Conservation (phyloP, 768 basidiomycete species). For the Russula earlei region DNA sequence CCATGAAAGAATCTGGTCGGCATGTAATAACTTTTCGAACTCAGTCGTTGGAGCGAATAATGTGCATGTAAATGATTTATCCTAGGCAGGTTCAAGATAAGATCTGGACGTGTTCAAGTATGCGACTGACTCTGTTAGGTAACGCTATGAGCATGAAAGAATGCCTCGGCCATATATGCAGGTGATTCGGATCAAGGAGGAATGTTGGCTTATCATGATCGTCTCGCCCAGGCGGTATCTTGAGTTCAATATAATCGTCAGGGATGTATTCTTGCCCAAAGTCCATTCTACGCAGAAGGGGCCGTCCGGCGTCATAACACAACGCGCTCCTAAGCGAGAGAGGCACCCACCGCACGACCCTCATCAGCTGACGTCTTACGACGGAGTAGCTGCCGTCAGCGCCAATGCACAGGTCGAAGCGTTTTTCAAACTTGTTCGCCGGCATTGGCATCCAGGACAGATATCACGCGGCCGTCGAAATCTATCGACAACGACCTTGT, state of each 20-base stretch:
- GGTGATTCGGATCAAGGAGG: conserved; percentile 86
- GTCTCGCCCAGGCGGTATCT: conserved; percentile 76
- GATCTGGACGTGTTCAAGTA: conserved; percentile 22
- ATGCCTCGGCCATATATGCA: conserved; percentile 99
- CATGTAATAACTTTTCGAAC: conserved; percentile 55
- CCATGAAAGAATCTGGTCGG: conserved; percentile 55
- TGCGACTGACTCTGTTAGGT: conserved; percentile 75
- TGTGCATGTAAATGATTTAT: conserved; percentile 95
- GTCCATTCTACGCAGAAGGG: conserved; percentile 59
- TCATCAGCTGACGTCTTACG: conserved; percentile 91
- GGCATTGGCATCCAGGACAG: conserved; percentile 38
- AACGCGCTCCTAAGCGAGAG: conserved; percentile 25
- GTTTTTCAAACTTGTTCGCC: conserved; percentile 36
- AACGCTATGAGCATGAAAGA: conserved; percentile 99
- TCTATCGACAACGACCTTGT: conserved; percentile 72
- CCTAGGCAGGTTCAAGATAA: conserved; percentile 33
- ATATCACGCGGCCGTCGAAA: conserved; percentile 55
- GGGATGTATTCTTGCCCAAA: conserved; percentile 92
- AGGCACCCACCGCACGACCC: conserved; percentile 67
- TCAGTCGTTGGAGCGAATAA: conserved; percentile 80
- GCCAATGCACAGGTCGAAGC: conserved; percentile 79
- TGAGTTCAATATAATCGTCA: conserved; percentile 94
- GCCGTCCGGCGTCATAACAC: conserved; percentile 11
- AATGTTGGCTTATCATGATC: conserved; percentile 55
- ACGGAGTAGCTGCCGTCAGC: conserved; percentile 93